These are phyloP conservation scores for Colletotrichum spaethianum DNA, from an alignment of 2,329 filamentous ascomycete species.

Conservation along the genomic window DNA sequence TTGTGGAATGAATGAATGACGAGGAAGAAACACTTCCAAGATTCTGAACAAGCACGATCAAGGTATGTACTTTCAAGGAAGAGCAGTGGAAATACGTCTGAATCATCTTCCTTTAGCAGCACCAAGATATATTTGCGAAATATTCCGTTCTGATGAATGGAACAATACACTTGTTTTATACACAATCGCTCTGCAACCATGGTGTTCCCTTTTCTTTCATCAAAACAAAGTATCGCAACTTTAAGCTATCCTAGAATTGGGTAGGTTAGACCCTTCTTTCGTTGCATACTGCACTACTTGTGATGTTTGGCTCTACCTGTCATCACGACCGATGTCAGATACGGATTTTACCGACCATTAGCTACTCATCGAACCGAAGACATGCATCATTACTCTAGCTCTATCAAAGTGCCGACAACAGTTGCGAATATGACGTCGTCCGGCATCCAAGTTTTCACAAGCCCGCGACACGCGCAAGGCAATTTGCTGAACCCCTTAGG, in stretches of 20 bases:
- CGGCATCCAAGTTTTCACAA: neutral
- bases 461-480: slow-evolving; percentile 27
- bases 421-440: slow-evolving; percentile 23
- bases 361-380: neutral
- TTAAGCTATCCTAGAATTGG: no score
- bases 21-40: neutral
- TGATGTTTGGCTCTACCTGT: neutral
- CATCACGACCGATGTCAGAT: neutral
- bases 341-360: neutral
- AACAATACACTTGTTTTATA: no score
- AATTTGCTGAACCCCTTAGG: slow-evolving; percentile 15
- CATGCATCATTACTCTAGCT: neutral
- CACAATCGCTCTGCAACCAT: no score
- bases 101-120: neutral
- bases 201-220: no score
- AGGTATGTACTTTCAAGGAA: neutral
- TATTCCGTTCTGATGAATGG: no score
- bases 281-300: no score
- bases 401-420: neutral
- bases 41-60: neutral
- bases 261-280: no score
- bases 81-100: neutral
- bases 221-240: no score
- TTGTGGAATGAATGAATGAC: neutral
- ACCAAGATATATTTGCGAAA: neutral